A percentile compares a stretch with the other conserved stretches of the same genome.
Conservation (phyloP, 2,329 filamentous ascomycete genomes). For the Xylariaceae sp. region DNA sequence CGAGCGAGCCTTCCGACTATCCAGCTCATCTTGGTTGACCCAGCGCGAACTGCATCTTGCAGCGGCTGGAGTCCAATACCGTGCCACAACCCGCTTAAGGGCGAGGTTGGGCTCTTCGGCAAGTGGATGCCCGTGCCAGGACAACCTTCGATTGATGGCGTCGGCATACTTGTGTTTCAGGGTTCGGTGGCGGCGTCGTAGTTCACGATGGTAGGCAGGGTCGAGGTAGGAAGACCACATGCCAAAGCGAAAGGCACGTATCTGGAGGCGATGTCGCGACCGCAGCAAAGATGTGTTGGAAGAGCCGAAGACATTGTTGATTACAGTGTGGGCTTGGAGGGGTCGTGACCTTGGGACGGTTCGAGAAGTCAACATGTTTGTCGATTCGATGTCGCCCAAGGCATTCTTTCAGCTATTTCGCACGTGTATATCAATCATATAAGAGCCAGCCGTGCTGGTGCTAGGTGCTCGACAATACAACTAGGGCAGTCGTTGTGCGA, state of each 20-base stretch:
- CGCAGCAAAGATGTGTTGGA: slow-evolving; percentile 29
- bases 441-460: background rate
- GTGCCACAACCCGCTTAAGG: slow-evolving; percentile 52
- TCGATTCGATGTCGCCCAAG: slow-evolving; percentile 6
- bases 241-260: slow-evolving; percentile 57
- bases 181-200: slow-evolving; percentile 52
- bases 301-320: slow-evolving; percentile 27
- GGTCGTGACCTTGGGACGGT: slow-evolving; percentile 39
- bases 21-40: slow-evolving; percentile 44
- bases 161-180: slow-evolving; percentile 56
- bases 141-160: slow-evolving; percentile 50
- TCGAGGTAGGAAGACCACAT: slow-evolving; percentile 54
- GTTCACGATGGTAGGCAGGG: slow-evolving; percentile 49
- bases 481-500: too few relatives aligned
- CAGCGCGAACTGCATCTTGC: slow-evolving; percentile 42
- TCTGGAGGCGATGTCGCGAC: slow-evolving; percentile 46
- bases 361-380: slow-evolving; percentile 46
- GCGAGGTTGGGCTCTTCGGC: slow-evolving; percentile 46
- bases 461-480: too few relatives aligned
- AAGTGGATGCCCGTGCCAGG: slow-evolving; percentile 52
- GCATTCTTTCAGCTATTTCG: slow-evolving; percentile 24
- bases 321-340: slow-evolving; percentile 31
- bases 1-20: slow-evolving; percentile 48
- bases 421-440: slow-evolving; percentile 1
- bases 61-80: slow-evolving; percentile 47